Conservation (phyloP, 23 red algal genomes). For the Gracilariopsis chorda region DNA sequence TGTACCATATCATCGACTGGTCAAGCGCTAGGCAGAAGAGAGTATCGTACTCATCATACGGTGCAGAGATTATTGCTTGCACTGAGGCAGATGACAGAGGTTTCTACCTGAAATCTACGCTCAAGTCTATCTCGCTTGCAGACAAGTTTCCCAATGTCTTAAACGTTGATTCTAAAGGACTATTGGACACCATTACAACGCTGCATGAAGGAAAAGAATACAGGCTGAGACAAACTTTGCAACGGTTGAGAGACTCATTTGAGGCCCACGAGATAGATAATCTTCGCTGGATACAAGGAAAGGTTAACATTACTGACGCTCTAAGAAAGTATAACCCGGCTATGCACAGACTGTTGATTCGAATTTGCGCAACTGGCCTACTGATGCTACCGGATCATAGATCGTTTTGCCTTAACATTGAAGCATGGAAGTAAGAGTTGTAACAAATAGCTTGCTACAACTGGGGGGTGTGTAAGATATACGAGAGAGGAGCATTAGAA, state of each 20-base stretch:
- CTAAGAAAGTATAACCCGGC: not conserved
- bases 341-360: not conserved
- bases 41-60: not conserved
- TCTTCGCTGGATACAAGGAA: not conserved
- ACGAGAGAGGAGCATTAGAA: too few species aligned
- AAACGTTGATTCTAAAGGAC: too few species aligned
- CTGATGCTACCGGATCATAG: not conserved
- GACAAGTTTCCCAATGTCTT: too few species aligned
- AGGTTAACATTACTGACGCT: not conserved
- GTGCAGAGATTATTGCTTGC: slow-evolving; percentile 23
- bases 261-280: not conserved
- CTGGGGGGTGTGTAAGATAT: too few species aligned
- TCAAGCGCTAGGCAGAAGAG: not conserved
- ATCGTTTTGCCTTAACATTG: not conserved
- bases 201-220: too few species aligned
- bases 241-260: not conserved
- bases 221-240: not conserved
- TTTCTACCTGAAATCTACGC: not conserved
- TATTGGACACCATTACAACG: too few species aligned
- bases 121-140: not conserved
- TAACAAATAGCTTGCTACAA: too few species aligned
- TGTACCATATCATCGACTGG: not conserved
- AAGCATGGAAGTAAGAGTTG: not conserved
- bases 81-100: slow-evolving; percentile 8
- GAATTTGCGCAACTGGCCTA: not conserved